Percentiles rank a stretch among this genome's conserved stretches.
phyloP scores from a whole-genome alignment of 192 early-diverging fungal genomes.

The Umbelopsis vinacea region DNA sequence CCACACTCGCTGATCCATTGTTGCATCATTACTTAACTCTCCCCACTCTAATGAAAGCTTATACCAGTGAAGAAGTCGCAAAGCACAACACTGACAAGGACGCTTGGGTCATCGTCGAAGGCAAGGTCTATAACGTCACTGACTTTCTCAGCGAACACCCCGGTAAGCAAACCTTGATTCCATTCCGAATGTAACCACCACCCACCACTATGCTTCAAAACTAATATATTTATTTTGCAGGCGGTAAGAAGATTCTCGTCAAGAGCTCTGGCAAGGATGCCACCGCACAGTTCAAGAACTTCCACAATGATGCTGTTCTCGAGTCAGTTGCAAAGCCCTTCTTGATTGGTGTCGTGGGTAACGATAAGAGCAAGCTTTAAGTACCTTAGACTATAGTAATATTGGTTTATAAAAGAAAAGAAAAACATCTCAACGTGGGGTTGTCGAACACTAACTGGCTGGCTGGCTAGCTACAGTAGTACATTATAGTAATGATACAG shows the following conservation, averaged over 20 bases:
- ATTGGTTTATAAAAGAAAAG: neutral
- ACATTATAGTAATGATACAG: neutral
- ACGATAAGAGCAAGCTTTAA: slow-evolving; percentile 1
- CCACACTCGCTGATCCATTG: neutral
- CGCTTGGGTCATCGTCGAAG: slow-evolving; percentile 73
- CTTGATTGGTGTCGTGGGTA: slow-evolving; percentile 4
- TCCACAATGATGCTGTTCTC: slow-evolving; percentile 34
- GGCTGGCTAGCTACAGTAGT: neutral
- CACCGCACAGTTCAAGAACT: slow-evolving; percentile 79
- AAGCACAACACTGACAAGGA: slow-evolving; percentile 68
- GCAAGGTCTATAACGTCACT: slow-evolving; percentile 73
- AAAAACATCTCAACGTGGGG: neutral
- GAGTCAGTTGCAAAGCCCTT: slow-evolving; percentile 12
- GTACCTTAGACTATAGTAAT: neutral
- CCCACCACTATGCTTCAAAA: too few species aligned
- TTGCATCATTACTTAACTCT: neutral
- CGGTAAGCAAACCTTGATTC: neutral
- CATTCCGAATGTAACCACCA: too few species aligned
- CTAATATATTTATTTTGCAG: slow-evolving; percentile 43
- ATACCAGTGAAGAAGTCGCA: slow-evolving; percentile 61
- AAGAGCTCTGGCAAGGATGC: slow-evolving; percentile 76
- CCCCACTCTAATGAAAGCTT: slow-evolving; percentile 23
- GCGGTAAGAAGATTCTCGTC: slow-evolving; percentile 84
- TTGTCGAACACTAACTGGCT: neutral
- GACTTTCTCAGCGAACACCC: slow-evolving; percentile 79